Evolutionary conservation across 2,329 filamentous ascomycete species (phyloP).

Genomic region (Alternaria longipes): DNA sequence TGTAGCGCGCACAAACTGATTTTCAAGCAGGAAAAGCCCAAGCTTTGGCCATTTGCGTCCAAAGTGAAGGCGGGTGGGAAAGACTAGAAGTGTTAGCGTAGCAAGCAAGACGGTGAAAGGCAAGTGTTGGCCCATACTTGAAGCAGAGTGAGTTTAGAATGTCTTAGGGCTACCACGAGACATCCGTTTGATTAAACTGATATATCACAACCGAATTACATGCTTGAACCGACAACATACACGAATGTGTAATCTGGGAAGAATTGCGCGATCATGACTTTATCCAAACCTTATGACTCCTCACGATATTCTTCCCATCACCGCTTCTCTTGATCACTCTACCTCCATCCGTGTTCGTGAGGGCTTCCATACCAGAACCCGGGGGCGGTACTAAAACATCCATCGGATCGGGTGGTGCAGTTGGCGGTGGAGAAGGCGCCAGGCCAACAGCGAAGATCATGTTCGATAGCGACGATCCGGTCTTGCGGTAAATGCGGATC

Average conservation of each 20-base stretch:
- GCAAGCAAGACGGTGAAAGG: not conserved
- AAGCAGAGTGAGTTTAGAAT: not conserved
- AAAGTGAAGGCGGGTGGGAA: not conserved
- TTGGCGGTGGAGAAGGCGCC: not conserved
- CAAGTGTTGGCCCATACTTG: too few relatives aligned
- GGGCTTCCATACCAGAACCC: not conserved
- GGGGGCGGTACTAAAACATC: not conserved
- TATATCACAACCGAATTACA: not conserved
- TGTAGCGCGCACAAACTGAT: not conserved
- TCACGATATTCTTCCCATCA: slow-evolving; percentile 11
- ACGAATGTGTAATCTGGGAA: not conserved
- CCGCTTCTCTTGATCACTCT: not conserved
- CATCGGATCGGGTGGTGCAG: not conserved
- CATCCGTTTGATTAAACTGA: not conserved
- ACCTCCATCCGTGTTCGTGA: not conserved
- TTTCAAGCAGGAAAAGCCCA: not conserved
- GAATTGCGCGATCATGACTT: not conserved
- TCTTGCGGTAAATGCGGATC: slow-evolving; percentile 2
- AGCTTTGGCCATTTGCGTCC: not conserved
- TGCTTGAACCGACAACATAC: not conserved
- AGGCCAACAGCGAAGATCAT: slow-evolving; percentile 1
- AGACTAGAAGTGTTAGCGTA: not conserved
- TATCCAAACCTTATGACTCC: slow-evolving; percentile 12
- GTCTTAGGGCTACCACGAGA: not conserved
- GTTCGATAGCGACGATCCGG: not conserved